Percentiles rank a stretch among this genome's conserved stretches.
Evolutionary conservation across 768 basidiomycete species (phyloP).

Genomic region (Lactifluus volemus): DNA sequence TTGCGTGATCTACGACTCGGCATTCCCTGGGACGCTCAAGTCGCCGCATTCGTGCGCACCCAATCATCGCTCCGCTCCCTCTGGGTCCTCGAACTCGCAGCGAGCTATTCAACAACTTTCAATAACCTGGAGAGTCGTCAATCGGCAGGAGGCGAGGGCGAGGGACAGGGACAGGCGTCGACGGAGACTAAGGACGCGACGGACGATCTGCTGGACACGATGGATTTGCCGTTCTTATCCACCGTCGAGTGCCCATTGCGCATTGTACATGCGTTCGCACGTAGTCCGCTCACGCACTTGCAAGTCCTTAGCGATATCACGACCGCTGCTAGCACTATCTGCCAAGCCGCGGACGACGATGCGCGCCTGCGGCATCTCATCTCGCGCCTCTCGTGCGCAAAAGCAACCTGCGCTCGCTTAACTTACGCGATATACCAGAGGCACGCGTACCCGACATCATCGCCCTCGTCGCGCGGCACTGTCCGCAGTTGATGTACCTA

Average conservation of each 20-base stretch:
- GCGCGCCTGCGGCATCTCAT: slow-evolving; percentile 25
- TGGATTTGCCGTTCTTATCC: slow-evolving; percentile 32
- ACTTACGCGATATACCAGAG: slow-evolving; percentile 31
- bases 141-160: too few species aligned
- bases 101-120: neutral
- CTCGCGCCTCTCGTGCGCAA: slow-evolving; percentile 6
- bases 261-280: slow-evolving; percentile 34
- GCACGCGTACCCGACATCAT: slow-evolving; percentile 25
- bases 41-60: slow-evolving; percentile 40
- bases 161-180: neutral
- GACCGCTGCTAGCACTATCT: slow-evolving; percentile 22
- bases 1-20: slow-evolving; percentile 41
- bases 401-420: slow-evolving; percentile 30
- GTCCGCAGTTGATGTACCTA: slow-evolving; percentile 30
- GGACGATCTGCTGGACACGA: neutral
- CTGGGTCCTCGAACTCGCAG: slow-evolving; percentile 21
- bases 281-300: slow-evolving; percentile 36
- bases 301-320: slow-evolving; percentile 34
- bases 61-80: slow-evolving; percentile 37
- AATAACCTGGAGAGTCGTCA: too few species aligned
- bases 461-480: slow-evolving; percentile 28
- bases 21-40: slow-evolving; percentile 39
- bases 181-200: neutral
- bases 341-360: slow-evolving; percentile 21
- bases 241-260: slow-evolving; percentile 39